Evolutionary conservation across 768 basidiomycete genomes (phyloP), one percentile per base, ranked within the genome.

Genomic region (Sarcomyxa edulis): DNA sequence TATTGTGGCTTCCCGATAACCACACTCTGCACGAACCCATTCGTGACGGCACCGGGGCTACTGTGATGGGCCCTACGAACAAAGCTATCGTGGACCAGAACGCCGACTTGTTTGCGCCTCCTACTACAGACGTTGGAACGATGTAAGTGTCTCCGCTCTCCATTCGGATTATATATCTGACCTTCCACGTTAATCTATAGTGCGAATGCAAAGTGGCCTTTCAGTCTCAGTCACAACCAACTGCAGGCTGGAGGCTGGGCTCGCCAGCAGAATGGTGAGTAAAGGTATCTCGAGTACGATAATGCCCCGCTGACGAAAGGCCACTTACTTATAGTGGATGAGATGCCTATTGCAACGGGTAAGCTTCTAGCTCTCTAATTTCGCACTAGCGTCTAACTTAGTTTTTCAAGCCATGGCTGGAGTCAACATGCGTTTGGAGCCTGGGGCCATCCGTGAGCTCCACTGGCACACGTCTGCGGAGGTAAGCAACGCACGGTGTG

Each of bases 171-270:
- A n/a, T n/a, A n/a, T n/a, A n/a, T n/a, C n/a, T n/a, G n/a, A n/a
- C n/a, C n/a, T n/a, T n/a, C n/a, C n/a, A n/a, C n/a, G n/a, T 18
- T 37, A 19, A 15, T 42, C 29, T n/a, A 7, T n/a, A 74, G 73
- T 2, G 30, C 43, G 6, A 76, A 77, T 42, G 65, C 70, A 16
- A 76, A 78, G 50, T 78, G 78, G 78, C 68, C 78, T 0, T 75
- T 78, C 51, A 55, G 57, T 42, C 49, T 78, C 28, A 76, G 74
- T 39, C 71, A 71, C 48, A 78, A 75, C 45, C 68, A 73, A n/a
- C 52, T 81, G 11, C 69, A 71, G 40, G 66, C 66, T 0, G 78
- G 77, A 9, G 78, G 78, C 1, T 81, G 78, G 78, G 73, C 75
- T 20, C 64, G 77, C 28, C 66, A 77, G 47, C n/a, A 37, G 49